phyloP scores from a whole-genome alignment of 2,329 filamentous ascomycete genomes.

The Penicillium sp. region DNA sequence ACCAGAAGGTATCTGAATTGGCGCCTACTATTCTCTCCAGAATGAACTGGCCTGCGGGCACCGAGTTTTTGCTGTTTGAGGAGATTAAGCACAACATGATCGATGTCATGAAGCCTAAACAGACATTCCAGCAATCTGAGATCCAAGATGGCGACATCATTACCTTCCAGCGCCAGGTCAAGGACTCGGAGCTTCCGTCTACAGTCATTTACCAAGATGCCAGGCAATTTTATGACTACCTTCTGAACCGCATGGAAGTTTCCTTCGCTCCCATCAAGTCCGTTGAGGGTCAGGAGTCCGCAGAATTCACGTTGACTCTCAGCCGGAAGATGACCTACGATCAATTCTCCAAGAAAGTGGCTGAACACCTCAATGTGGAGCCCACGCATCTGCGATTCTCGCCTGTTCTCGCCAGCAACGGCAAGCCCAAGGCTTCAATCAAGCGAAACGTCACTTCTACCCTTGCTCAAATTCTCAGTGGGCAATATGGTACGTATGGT shows the following conservation, averaged over 20 bases:
- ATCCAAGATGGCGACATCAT: constrained; percentile 97
- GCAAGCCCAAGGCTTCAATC: constrained; percentile 73
- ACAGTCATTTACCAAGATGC: constrained; percentile 62
- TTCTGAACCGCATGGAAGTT: constrained; percentile 78
- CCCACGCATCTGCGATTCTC: constrained; percentile 89
- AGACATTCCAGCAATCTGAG: constrained; percentile 84
- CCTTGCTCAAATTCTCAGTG: constrained; percentile 74
- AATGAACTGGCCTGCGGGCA: constrained; percentile 82
- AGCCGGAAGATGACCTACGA: constrained; percentile 91
- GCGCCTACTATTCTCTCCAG: constrained; percentile 72
- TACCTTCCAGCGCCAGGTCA: constrained; percentile 74
- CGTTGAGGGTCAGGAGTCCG: constrained; percentile 50
- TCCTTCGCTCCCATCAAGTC: constrained; percentile 67
- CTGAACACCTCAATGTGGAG: constrained; percentile 70
- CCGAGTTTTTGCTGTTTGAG: constrained; percentile 75
- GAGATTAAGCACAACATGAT: constrained; percentile 99
- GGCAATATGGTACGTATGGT: constrained; percentile 68
- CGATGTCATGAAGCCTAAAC: constrained; percentile 86
- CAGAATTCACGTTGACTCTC: constrained; percentile 70
- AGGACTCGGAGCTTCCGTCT: constrained; percentile 39
- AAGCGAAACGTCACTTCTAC: constrained; percentile 70
- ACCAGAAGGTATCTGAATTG: constrained; percentile 84
- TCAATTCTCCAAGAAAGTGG: constrained; percentile 78
- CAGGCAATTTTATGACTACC: constrained; percentile 86
- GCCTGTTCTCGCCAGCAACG: constrained; percentile 73